A percentile compares a stretch with the other conserved stretches of the same genome.
Evolutionary conservation across 1,284 basidiomycete species (phyloP).

Genomic region (Ustilago esculenta): DNA sequence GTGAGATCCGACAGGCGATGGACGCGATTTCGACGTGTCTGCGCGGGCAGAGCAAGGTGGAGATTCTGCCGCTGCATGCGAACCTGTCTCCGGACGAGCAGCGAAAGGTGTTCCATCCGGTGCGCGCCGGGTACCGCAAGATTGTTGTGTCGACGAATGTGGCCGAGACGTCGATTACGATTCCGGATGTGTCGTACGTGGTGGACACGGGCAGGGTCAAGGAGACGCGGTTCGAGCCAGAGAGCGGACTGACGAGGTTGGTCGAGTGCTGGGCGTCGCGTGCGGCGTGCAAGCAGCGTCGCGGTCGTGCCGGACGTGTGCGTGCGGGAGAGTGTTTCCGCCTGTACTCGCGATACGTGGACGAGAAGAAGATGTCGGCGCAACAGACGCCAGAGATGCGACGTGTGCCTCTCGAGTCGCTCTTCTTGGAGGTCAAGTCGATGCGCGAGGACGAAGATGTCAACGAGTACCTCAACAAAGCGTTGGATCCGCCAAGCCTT

Average conservation of each 20-base stretch:
- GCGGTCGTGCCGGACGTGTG: slow-evolving; percentile 89
- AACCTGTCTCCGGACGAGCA: slow-evolving; percentile 88
- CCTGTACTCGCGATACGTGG: slow-evolving; percentile 78
- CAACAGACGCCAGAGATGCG: slow-evolving; percentile 84
- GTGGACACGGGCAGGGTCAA: slow-evolving; percentile 86
- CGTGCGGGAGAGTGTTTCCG: slow-evolving; percentile 67
- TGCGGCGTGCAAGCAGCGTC: slow-evolving; percentile 83
- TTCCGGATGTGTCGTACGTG: slow-evolving; percentile 69
- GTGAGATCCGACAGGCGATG: slow-evolving; percentile 74
- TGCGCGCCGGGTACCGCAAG: slow-evolving; percentile 75
- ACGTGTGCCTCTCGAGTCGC: slow-evolving; percentile 84
- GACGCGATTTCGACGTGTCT: slow-evolving; percentile 72
- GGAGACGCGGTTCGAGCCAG: slow-evolving; percentile 83
- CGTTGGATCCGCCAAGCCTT: slow-evolving; percentile 83
- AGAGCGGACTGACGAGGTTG: slow-evolving; percentile 78
- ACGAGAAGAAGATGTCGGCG: slow-evolving; percentile 76
- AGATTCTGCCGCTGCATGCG: slow-evolving; percentile 85
- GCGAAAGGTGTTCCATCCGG: slow-evolving; percentile 77
- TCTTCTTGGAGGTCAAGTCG: slow-evolving; percentile 84
- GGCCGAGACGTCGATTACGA: slow-evolving; percentile 91
- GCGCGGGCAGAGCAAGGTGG: slow-evolving; percentile 69
- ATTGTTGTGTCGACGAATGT: slow-evolving; percentile 91
- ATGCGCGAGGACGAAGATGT: slow-evolving; percentile 82
- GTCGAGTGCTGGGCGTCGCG: slow-evolving; percentile 82
- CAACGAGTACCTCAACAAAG: slow-evolving; percentile 76